Percentiles rank a stretch among this genome's conserved stretches.
Evolutionary conservation across 805 yeast species (phyloP).

Genomic region (Candida pseudoglaebosa): DNA sequence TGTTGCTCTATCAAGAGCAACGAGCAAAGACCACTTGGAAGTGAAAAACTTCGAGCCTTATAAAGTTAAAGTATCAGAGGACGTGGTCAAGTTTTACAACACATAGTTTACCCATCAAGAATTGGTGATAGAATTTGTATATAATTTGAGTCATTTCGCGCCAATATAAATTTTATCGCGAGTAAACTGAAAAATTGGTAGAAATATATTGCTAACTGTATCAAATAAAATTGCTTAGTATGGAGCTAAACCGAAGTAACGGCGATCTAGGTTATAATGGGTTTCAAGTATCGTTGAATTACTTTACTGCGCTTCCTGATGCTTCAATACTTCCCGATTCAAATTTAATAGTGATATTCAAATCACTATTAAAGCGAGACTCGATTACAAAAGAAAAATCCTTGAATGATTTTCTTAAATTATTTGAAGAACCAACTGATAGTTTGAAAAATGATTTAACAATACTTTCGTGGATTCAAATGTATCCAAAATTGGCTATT

Average conservation of each 20-base stretch:
- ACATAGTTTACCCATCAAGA: slow-evolving; percentile 8
- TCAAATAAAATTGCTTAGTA: neutral
- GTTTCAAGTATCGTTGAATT: slow-evolving; percentile 62
- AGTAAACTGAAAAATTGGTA: slow-evolving; percentile 2
- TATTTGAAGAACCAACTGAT: slow-evolving; percentile 28
- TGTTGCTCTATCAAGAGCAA: slow-evolving; percentile 79
- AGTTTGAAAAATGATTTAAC: slow-evolving; percentile 45
- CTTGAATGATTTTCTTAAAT: slow-evolving; percentile 43
- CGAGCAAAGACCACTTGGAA: slow-evolving; percentile 60
- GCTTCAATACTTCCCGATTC: slow-evolving; percentile 31
- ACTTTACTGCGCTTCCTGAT: slow-evolving; percentile 77
- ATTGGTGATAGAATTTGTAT: neutral
- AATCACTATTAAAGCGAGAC: slow-evolving; percentile 73
- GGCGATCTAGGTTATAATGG: slow-evolving; percentile 31
- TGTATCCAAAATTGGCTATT: slow-evolving; percentile 74
- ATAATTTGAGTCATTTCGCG: slow-evolving; percentile 3
- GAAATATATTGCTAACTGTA: neutral
- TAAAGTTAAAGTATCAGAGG: slow-evolving; percentile 41
- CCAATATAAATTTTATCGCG: neutral
- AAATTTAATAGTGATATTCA: slow-evolving; percentile 62
- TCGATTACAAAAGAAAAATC: slow-evolving; percentile 84
- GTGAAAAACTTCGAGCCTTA: slow-evolving; percentile 59
- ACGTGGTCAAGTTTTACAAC: slow-evolving; percentile 32
- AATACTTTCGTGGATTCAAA: slow-evolving; percentile 68
- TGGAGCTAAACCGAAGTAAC: slow-evolving; percentile 2